Evolutionary conservation across 805 yeast genomes (phyloP).

Genomic region (Suhomyces prunicola): DNA sequence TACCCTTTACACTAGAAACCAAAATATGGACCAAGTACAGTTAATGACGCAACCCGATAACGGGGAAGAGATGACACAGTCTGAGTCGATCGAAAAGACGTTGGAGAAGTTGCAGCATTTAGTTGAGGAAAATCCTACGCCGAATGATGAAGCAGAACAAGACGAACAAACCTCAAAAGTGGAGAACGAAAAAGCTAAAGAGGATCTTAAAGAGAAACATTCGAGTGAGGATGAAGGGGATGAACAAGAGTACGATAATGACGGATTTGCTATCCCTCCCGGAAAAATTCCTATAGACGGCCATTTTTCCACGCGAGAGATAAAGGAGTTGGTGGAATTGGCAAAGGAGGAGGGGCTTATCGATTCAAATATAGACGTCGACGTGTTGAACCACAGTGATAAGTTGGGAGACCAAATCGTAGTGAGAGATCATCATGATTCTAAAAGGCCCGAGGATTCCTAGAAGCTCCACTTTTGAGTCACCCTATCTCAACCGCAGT

Average conservation of each 20-base stretch:
- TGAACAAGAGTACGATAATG: conserved; percentile 21
- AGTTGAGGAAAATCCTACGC: conserved; percentile 17
- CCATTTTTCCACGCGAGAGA: conserved; percentile 36
- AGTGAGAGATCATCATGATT: conserved; percentile 15
- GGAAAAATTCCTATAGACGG: conserved; percentile 41
- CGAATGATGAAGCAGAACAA: conserved; percentile 3
- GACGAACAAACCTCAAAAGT: background rate
- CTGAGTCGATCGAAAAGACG: conserved; percentile 12
- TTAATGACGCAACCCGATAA: conserved; percentile 26
- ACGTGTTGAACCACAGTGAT: conserved; percentile 21
- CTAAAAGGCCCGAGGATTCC: background rate
- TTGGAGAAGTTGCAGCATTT: conserved; percentile 25
- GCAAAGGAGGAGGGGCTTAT: conserved; percentile 32
- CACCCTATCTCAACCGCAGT: background rate
- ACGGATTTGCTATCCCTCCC: conserved; percentile 35
- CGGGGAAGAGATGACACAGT: conserved; percentile 5
- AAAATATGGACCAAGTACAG: conserved; percentile 19
- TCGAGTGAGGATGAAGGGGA: conserved; percentile 5
- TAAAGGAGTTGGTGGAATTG: conserved; percentile 26
- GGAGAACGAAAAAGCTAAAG: background rate
- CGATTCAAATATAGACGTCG: conserved; percentile 21
- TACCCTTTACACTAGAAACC: background rate
- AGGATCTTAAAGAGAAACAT: background rate
- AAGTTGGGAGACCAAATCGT: conserved; percentile 30
- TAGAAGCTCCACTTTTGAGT: background rate